A percentile compares a stretch with the other conserved stretches of the same genome.
Conservation (phyloP, 2,329 filamentous ascomycete genomes). For the Aspergillus brasiliensis region DNA sequence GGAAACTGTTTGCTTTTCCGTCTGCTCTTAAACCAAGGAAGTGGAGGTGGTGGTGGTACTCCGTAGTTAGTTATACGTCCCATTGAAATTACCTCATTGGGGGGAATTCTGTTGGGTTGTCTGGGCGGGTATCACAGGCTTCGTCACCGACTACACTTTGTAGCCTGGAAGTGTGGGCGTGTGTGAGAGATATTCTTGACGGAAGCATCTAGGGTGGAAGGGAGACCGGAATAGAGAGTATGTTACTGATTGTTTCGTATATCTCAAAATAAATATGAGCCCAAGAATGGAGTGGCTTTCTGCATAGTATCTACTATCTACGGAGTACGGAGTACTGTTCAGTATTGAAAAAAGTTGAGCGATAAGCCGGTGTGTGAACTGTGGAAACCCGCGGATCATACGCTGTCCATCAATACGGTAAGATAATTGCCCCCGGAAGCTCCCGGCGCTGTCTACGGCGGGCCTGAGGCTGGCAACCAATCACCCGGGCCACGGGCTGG, state of each 20-base stretch:
- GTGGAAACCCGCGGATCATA: neutral
- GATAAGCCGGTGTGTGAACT: slow-evolving; percentile 6
- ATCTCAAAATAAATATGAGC: neutral
- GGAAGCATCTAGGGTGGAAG: neutral
- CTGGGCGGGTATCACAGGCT: slow-evolving; percentile 4
- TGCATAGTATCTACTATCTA: no score
- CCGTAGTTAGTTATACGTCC: no score
- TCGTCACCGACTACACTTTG: neutral
- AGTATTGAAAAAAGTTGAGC: neutral
- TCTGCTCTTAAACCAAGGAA: slow-evolving; percentile 1
- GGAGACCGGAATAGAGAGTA: neutral
- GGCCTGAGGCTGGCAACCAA: slow-evolving; percentile 17
- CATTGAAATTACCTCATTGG: slow-evolving; percentile 2
- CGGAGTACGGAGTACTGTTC: neutral
- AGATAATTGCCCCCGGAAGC: slow-evolving; percentile 17
- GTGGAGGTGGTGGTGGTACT: neutral
- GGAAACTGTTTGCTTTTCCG: slow-evolving; percentile 5
- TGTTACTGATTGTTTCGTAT: neutral
- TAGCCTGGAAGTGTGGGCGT: neutral
- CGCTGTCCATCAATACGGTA: slow-evolving; percentile 9
- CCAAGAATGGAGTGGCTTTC: no score
- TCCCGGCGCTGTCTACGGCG: slow-evolving; percentile 17
- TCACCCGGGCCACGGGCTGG: slow-evolving; percentile 20
- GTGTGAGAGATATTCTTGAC: neutral
- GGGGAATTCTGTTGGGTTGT: neutral